Evolutionary conservation across 1,284 basidiomycete species (phyloP), one percentile per base, ranked within the genome.

Genomic region (Pyrrhoderma lamaoense): DNA sequence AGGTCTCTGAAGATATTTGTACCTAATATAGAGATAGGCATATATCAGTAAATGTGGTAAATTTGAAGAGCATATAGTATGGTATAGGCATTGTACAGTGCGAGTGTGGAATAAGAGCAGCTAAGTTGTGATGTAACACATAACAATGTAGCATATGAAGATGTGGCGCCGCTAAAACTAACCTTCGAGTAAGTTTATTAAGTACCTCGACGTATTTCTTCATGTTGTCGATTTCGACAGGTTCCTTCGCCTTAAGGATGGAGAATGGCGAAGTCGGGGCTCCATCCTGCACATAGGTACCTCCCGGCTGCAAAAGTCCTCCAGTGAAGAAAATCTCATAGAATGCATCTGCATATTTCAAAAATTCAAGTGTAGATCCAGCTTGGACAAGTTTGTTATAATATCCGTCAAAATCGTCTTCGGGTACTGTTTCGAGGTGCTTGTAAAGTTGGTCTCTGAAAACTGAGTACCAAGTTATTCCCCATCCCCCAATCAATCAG

Each of bases 1-100:
- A 40, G 93, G 92, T 67, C 87, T 92, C 71, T 97, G 94, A 60
- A 98, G 87, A 75, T 97, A 98, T 69, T 97, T 97, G 78, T 96
- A 98, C 70, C 90, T 93, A 61, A n/a, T n/a, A n/a, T n/a, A n/a
- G n/a, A n/a, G n/a, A n/a, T n/a, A n/a, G n/a, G n/a, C n/a, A n/a
- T n/a, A n/a, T n/a, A 37, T 37, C 16, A 37, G 35, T 37, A 37
- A 11, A 37, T 9, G 18, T 22, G n/a, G 18, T 7, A 3, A 35
- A 52, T 19, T 45, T 18, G 40, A 44, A 35, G 42, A 34, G 45
- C 21, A 52, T 56, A 53, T 34, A 42, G 14, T 18, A 21, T 8
- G 42, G 38, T 27, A 56, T 38, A 58, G 36, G 47, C 42, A 53
- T 16, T 18, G n/a, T n/a, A n/a, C n/a, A n/a, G n/a, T n/a, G n/a